Conservation (phyloP, 768 basidiomycete species). For the Termitomyces eurrhizus region DNA sequence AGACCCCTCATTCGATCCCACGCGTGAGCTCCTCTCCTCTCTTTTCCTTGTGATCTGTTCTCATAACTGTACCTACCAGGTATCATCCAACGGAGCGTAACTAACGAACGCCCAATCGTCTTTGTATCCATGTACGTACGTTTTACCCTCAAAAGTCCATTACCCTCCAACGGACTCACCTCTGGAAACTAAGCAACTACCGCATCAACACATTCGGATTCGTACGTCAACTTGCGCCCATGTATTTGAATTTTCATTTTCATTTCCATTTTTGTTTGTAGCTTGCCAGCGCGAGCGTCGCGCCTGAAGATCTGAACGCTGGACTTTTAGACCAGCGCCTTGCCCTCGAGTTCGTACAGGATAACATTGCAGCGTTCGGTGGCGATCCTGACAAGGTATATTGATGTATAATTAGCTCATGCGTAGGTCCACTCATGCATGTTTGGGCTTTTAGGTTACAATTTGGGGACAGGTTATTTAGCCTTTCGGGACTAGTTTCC, state of each 20-base stretch:
- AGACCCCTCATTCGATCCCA: constrained; percentile 35
- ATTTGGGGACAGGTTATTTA: constrained; percentile 39
- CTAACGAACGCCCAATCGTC: constrained; percentile 45
- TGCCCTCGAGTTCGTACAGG: not conserved
- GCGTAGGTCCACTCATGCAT: not conserved
- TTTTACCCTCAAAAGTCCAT: not conserved
- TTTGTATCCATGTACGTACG: constrained; percentile 47
- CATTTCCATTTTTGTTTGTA: constrained; percentile 10
- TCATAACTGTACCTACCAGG: constrained; percentile 23
- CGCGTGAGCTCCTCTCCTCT: constrained; percentile 29
- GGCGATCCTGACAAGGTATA: not conserved
- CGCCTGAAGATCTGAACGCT: constrained; percentile 48
- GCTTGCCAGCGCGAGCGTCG: constrained; percentile 44
- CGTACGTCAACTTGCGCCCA: constrained; percentile 24
- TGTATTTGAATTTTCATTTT: not conserved
- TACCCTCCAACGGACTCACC: not conserved
- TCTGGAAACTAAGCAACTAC: constrained; percentile 40
- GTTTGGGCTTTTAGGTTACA: constrained; percentile 34
- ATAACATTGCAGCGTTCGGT: not conserved
- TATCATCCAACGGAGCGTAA: constrained; percentile 45
- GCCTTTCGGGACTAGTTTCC: not conserved
- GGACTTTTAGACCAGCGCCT: constrained; percentile 57
- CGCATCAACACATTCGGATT: constrained; percentile 58
- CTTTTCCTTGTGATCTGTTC: not conserved
- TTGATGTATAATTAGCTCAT: not conserved